Conservation (phyloP, 176 grass and related monocot species). For the Oropetium thomaeum region DNA sequence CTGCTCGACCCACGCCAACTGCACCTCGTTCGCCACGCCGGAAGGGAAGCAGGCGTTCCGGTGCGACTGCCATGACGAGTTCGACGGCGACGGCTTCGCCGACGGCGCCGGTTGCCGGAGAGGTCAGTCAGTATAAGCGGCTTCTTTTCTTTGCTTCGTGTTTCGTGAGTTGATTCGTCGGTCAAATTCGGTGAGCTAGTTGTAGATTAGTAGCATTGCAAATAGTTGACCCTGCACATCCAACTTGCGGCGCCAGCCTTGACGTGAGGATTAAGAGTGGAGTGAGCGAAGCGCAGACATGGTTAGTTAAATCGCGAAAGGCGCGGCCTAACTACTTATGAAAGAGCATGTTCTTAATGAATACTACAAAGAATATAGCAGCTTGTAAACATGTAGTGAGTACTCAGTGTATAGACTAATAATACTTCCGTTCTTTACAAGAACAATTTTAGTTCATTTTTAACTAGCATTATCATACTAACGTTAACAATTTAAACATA, state of each 20-base stretch:
- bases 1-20: conserved; percentile 18
- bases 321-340: not conserved
- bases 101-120: conserved; percentile 38
- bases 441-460: no score
- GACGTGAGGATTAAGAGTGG: not conserved
- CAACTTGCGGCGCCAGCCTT: not conserved
- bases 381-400: not conserved
- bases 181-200: conserved; percentile 38
- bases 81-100: conserved; percentile 54
- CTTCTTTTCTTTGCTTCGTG: not conserved
- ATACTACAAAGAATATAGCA: not conserved
- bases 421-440: no score
- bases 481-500: not conserved
- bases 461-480: not conserved
- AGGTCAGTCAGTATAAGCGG: conserved; percentile 43
- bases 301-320: conserved; percentile 1
- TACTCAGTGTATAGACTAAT: not conserved
- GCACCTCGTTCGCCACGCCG: conserved; percentile 15
- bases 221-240: conserved; percentile 29
- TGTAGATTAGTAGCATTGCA: not conserved
- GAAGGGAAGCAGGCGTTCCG: not conserved
- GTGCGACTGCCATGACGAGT: conserved; percentile 34
- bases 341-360: not conserved
- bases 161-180: conserved; percentile 16
- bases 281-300: not conserved